Conservation (phyloP, 495 filamentous ascomycete genomes). For the Tuber magnatum region DNA sequence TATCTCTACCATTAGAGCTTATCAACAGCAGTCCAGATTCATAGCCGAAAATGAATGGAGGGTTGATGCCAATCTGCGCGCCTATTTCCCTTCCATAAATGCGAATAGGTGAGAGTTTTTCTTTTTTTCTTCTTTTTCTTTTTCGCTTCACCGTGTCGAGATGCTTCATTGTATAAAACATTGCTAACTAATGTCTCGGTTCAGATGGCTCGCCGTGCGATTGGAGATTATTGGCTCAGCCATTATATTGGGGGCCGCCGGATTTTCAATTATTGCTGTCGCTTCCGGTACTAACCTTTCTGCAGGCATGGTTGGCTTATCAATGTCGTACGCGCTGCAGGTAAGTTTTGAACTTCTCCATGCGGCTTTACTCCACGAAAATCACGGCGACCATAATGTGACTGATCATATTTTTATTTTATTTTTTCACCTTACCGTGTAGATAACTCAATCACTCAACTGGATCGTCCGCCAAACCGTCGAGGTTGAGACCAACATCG, state of each 20-base stretch:
- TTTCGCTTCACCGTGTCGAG: conserved; percentile 11
- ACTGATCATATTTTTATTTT: conserved; percentile 30
- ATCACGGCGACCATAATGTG: conserved; percentile 17
- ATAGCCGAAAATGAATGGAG: conserved; percentile 94
- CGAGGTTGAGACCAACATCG: conserved; percentile 98
- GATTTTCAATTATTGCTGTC: conserved; percentile 75
- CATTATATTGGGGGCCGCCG: conserved; percentile 81
- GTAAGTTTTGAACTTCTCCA: conserved; percentile 32
- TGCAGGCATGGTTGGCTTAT: conserved; percentile 77
- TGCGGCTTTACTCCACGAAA: conserved; percentile 10
- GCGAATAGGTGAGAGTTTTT: conserved; percentile 59
- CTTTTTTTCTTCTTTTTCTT: neutral
- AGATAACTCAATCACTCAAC: conserved; percentile 97
- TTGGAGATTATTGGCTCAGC: conserved; percentile 94
- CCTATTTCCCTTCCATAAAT: conserved; percentile 94
- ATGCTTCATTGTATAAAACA: conserved; percentile 16
- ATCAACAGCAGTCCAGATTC: conserved; percentile 80
- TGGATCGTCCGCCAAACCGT: conserved; percentile 99
- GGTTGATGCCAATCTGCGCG: conserved; percentile 88
- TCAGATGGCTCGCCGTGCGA: conserved; percentile 84
- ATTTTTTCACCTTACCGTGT: neutral
- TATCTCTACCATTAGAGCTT: conserved; percentile 94
- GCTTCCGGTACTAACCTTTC: conserved; percentile 60
- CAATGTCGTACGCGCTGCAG: conserved; percentile 89
- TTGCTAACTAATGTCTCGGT: conserved; percentile 29